Evolutionary conservation across 306 rosid genomes (phyloP).

Genomic region (Ammopiptanthus mongolicus): DNA sequence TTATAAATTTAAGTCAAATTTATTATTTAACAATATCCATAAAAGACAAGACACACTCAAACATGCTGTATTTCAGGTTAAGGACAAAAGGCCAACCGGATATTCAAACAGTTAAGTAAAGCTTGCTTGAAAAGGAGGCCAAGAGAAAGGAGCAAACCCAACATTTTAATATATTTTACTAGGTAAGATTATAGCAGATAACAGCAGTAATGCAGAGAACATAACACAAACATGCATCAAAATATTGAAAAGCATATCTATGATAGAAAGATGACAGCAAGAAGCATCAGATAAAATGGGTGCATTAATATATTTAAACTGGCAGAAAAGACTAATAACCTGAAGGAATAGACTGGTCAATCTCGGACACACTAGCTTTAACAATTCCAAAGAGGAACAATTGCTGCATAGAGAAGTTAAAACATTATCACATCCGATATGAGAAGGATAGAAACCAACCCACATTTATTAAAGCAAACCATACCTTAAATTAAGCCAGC

Average conservation of each 20-base stretch:
- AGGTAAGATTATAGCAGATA: not conserved
- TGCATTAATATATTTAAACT: not conserved
- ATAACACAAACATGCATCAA: not conserved
- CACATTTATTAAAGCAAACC: not conserved
- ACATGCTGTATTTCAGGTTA: not conserved
- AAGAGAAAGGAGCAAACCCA: not conserved
- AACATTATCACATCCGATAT: constrained; percentile 12
- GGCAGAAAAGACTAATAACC: constrained; percentile 38
- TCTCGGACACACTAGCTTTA: constrained; percentile 82
- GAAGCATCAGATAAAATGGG: not conserved
- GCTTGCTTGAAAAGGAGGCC: not conserved
- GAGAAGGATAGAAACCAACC: constrained; percentile 8
- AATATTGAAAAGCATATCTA: not conserved
- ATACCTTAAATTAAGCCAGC: constrained; percentile 89
- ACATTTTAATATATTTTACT: not conserved
- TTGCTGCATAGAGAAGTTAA: constrained; percentile 46
- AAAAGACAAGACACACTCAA: not conserved
- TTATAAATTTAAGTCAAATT: not conserved
- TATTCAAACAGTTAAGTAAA: not conserved
- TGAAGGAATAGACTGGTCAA: constrained; percentile 88
- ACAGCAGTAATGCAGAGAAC: not conserved
- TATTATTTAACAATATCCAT: not conserved
- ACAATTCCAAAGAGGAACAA: constrained; percentile 76
- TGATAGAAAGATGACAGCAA: not conserved
- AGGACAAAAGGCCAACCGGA: not conserved